Evolutionary conservation across 73 alveolate genomes (phyloP).

Genomic region (Paramecium caudatum): DNA sequence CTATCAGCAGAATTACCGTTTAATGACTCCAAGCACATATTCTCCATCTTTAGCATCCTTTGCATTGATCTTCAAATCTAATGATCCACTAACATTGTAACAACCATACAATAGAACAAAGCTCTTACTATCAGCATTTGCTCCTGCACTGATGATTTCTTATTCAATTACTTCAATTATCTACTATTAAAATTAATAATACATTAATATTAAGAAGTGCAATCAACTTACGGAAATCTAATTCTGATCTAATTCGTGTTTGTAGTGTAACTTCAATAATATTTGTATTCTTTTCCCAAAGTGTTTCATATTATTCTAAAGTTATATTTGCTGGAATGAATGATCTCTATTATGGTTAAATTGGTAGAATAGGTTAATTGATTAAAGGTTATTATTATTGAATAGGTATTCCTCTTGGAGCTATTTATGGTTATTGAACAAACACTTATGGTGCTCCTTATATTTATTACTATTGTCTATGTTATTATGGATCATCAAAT

Average conservation of each 20-base stretch:
- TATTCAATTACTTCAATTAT: conserved; percentile 62
- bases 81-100: conserved; percentile 31
- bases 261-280: conserved; percentile 32
- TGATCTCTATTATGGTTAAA: background rate
- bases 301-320: conserved; percentile 58
- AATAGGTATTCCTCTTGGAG: background rate
- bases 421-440: background rate
- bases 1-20: conserved; percentile 33
- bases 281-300: conserved; percentile 66
- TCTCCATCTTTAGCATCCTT: conserved; percentile 49
- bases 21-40: background rate
- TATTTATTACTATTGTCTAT: background rate
- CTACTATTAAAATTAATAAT: background rate
- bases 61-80: conserved; percentile 59
- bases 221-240: conserved; percentile 69
- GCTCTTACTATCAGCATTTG: conserved; percentile 55
- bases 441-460: background rate
- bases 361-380: background rate
- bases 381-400: conserved; percentile 52
- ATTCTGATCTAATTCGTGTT: conserved; percentile 54
- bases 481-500: background rate
- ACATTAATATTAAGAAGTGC: conserved; percentile 55
- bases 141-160: conserved; percentile 76
- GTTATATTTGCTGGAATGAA: conserved; percentile 66
- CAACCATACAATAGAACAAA: conserved; percentile 70